These are phyloP conservation scores for Coemansia sp. DNA, from an alignment of 192 early-diverging fungal genomes.

Conservation along the genomic window DNA sequence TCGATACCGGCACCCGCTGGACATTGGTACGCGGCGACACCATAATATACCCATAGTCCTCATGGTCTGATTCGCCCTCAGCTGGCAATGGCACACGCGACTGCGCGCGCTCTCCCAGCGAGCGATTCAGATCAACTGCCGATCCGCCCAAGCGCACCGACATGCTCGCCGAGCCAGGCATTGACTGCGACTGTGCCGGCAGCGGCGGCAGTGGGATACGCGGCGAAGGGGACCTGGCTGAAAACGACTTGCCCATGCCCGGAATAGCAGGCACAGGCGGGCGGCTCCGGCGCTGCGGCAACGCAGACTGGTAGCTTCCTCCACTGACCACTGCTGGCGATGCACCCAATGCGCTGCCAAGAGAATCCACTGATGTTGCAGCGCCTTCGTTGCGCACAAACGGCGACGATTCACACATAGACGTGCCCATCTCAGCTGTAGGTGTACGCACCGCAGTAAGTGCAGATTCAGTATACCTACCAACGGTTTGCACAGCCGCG, in stretches of 20 bases:
- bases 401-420: too few relatives aligned
- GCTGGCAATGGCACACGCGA: slow-evolving; percentile 1
- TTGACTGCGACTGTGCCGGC: slow-evolving; percentile 15
- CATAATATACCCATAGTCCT: slow-evolving; percentile 55
- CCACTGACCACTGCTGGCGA: slow-evolving; percentile 6
- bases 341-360: slow-evolving; percentile 1
- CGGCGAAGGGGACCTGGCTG: slow-evolving; percentile 16
- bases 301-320: slow-evolving; percentile 7
- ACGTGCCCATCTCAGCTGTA: too few relatives aligned
- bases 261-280: slow-evolving; percentile 8
- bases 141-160: neutral
- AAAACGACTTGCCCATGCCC: slow-evolving; percentile 2
- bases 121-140: slow-evolving; percentile 10
- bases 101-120: neutral
- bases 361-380: slow-evolving; percentile 7
- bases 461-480: too few relatives aligned
- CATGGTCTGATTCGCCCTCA: slow-evolving; percentile 28
- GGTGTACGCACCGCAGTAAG: too few relatives aligned
- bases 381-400: neutral
- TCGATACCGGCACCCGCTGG: slow-evolving; percentile 28
- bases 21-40: slow-evolving; percentile 49
- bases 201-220: slow-evolving; percentile 16
- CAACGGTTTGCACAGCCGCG: too few relatives aligned
- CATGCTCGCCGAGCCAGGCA: slow-evolving; percentile 5
- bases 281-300: neutral